Conservation (phyloP, 108 stramenopile genomes). For the Cyclostephanos tholiformis region DNA sequence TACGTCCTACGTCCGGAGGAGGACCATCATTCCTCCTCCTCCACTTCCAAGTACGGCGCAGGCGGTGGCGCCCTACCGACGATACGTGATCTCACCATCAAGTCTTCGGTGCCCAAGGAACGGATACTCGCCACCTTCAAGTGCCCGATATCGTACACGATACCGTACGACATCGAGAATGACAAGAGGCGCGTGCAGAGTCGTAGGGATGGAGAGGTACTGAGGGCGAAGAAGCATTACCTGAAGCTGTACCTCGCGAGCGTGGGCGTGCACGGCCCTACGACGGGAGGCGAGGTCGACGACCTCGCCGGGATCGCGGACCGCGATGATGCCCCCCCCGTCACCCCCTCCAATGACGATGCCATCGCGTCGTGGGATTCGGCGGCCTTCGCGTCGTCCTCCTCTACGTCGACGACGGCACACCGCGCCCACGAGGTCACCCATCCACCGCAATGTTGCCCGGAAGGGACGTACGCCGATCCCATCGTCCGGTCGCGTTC, state of each 20-base stretch:
- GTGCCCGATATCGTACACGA: slow-evolving; percentile 36
- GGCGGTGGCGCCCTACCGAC: slow-evolving; percentile 34
- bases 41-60: not conserved
- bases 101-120: slow-evolving; percentile 35
- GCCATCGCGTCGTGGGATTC: too few relatives aligned
- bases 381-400: too few relatives aligned
- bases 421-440: too few relatives aligned
- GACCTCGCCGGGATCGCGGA: too few relatives aligned
- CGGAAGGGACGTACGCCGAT: too few relatives aligned
- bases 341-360: too few relatives aligned
- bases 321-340: too few relatives aligned
- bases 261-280: slow-evolving; percentile 36
- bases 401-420: too few relatives aligned
- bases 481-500: not conserved
- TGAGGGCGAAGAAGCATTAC: slow-evolving; percentile 56
- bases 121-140: slow-evolving; percentile 51
- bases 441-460: too few relatives aligned
- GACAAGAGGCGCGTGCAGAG: slow-evolving; percentile 48
- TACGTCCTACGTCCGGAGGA: slow-evolving; percentile 43
- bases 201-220: slow-evolving; percentile 51
- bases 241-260: slow-evolving; percentile 53
- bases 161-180: slow-evolving; percentile 35
- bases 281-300: slow-evolving; percentile 9
- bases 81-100: slow-evolving; percentile 56
- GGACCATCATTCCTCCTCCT: not conserved